Evolutionary conservation across 176 grass and related monocot species (phyloP).

Genomic region (Metroxylon sagu): DNA sequence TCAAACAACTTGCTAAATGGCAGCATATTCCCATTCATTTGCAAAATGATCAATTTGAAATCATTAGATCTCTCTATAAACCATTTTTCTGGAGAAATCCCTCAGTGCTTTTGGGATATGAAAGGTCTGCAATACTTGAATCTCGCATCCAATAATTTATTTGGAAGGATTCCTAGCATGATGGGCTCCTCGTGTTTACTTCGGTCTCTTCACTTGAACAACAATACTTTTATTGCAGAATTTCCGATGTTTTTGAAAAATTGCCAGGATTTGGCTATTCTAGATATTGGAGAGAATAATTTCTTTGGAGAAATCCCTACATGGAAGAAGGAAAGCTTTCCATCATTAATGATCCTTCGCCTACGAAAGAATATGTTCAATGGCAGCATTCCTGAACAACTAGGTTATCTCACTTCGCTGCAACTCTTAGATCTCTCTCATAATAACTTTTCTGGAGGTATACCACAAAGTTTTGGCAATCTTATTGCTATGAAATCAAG

Average conservation of each 20-base stretch:
- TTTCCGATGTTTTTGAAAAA: constrained; percentile 22
- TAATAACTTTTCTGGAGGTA: constrained; percentile 39
- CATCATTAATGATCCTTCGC: constrained; percentile 35
- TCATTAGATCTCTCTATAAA: constrained; percentile 70
- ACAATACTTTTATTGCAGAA: constrained; percentile 34
- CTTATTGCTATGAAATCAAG: constrained; percentile 33
- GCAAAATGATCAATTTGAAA: constrained; percentile 33
- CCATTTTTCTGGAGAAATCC: constrained; percentile 43
- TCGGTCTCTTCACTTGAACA: constrained; percentile 45
- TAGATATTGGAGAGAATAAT: constrained; percentile 45
- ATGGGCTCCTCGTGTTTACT: constrained; percentile 14
- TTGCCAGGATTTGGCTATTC: constrained; percentile 19
- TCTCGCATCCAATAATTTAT: constrained; percentile 46
- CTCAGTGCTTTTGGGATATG: constrained; percentile 43
- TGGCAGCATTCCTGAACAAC: constrained; percentile 28
- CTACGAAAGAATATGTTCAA: constrained; percentile 44
- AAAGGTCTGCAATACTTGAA: constrained; percentile 39
- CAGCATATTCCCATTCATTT: constrained; percentile 35
- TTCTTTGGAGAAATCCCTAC: constrained; percentile 48
- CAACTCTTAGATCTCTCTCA: constrained; percentile 49
- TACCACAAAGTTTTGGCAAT: constrained; percentile 48
- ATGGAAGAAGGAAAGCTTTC: constrained; percentile 38
- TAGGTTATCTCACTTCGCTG: constrained; percentile 31
- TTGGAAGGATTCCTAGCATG: constrained; percentile 37
- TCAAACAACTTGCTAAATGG: constrained; percentile 33